Percentiles rank a stretch among this genome's conserved stretches.
phyloP scores from a whole-genome alignment of 768 basidiomycete species.

The Mycena polygramma region DNA sequence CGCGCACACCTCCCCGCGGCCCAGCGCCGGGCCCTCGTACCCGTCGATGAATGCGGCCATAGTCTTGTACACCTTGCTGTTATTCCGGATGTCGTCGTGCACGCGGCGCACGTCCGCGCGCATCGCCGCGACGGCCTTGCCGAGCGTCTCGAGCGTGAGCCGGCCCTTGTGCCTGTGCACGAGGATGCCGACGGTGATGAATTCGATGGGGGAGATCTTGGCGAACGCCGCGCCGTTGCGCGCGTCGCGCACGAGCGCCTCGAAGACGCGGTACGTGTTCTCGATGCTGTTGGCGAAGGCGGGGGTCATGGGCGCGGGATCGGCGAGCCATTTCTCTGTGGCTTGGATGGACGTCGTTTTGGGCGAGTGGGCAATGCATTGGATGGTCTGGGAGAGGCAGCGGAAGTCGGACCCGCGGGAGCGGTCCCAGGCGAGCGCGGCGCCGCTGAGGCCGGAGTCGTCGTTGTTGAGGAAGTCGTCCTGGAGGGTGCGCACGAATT shows the following conservation, averaged over 20 bases:
- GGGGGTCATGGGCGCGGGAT: constrained; percentile 46
- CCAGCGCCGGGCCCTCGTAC: constrained; percentile 20
- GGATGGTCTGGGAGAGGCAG: constrained; percentile 67
- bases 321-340: constrained; percentile 66
- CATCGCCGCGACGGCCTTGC: constrained; percentile 63
- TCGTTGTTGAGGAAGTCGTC: constrained; percentile 58
- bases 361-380: constrained; percentile 61
- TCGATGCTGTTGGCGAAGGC: constrained; percentile 50
- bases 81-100: constrained; percentile 78
- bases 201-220: constrained; percentile 78
- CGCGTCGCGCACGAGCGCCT: constrained; percentile 56
- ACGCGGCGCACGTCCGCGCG: constrained; percentile 62
- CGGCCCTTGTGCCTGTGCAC: constrained; percentile 63
- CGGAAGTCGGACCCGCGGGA: constrained; percentile 65
- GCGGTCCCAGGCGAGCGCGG: constrained; percentile 50
- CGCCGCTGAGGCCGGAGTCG: constrained; percentile 43
- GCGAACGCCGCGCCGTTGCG: constrained; percentile 54
- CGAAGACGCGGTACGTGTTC: constrained; percentile 62
- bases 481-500: constrained; percentile 71
- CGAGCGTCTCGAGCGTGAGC: constrained; percentile 55
- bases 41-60: constrained; percentile 64
- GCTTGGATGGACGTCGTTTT: constrained; percentile 47
- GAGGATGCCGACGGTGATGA: constrained; percentile 68
- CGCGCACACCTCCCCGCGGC: constrained; percentile 34
- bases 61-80: constrained; percentile 67